phyloP scores from a whole-genome alignment of 345 rosid genomes.

The Populus davidiana region DNA sequence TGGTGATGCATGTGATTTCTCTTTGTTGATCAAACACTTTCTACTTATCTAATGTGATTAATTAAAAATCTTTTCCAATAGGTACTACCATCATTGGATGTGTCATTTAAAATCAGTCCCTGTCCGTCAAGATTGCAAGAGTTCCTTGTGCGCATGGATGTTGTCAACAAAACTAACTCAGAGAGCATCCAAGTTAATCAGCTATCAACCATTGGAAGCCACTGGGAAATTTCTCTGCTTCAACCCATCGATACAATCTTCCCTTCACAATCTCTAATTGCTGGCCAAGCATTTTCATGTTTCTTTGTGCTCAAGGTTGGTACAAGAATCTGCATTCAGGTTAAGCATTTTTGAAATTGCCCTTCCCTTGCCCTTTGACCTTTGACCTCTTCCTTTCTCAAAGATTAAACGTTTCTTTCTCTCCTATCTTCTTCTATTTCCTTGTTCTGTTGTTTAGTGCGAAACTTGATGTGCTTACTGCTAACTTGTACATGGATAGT shows the following conservation, averaged over 20 bases:
- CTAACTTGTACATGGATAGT: neutral
- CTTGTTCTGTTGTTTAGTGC: neutral
- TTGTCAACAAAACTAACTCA: conserved; percentile 66
- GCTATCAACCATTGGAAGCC: conserved; percentile 68
- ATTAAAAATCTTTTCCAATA: conserved; percentile 22
- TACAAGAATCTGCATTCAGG: neutral
- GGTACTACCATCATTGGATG: conserved; percentile 82
- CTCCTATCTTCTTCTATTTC: neutral
- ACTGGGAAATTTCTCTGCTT: conserved; percentile 82
- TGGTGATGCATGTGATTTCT: conserved; percentile 1
- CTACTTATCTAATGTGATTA: neutral
- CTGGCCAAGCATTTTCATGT: conserved; percentile 85
- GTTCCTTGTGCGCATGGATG: conserved; percentile 81
- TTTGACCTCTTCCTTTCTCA: neutral
- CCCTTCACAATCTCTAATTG: conserved; percentile 56
- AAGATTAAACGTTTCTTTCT: neutral
- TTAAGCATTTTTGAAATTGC: neutral
- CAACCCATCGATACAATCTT: conserved; percentile 60
- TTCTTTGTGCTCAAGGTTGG: conserved; percentile 84
- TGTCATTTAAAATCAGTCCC: conserved; percentile 70
- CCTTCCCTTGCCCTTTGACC: neutral
- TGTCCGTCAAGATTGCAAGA: conserved; percentile 74
- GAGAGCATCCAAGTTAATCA: conserved; percentile 75
- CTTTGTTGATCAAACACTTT: neutral
- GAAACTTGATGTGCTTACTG: neutral